phyloP scores from a whole-genome alignment of 2,329 filamentous ascomycete genomes.

The Elsinoe australis region DNA sequence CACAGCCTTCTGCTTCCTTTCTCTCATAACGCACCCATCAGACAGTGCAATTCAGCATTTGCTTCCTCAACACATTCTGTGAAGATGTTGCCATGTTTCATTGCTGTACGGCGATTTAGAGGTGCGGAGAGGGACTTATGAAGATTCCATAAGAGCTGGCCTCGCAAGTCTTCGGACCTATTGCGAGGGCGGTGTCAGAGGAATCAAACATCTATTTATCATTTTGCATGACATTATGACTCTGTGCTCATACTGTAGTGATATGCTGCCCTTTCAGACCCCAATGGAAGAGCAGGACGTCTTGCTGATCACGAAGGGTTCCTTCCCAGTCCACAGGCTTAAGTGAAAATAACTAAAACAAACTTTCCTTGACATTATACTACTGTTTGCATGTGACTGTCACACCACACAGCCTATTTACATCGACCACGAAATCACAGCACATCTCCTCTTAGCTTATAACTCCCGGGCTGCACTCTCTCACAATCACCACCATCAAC shows the following conservation, averaged over 20 bases:
- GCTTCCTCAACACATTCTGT: conserved; percentile 60
- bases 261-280: too few species aligned
- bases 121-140: conserved; percentile 48
- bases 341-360: too few species aligned
- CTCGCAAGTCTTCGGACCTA: conserved; percentile 49
- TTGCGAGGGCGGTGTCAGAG: conserved; percentile 83
- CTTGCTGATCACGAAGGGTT: not conserved
- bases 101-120: conserved; percentile 60
- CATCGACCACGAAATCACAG: too few species aligned
- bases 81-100: conserved; percentile 43
- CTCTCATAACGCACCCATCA: conserved; percentile 58
- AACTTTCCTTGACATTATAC: not conserved
- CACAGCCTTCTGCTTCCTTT: conserved; percentile 30
- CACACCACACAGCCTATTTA: not conserved
- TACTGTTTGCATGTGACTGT: not conserved
- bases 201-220: conserved; percentile 55
- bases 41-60: conserved; percentile 75
- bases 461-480: too few species aligned
- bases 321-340: not conserved
- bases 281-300: too few species aligned
- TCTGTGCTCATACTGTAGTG: not conserved
- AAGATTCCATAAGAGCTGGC: conserved; percentile 67
- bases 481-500: too few species aligned
- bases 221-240: not conserved
- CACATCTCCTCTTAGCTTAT: too few species aligned